Conservation (phyloP, 2,329 filamentous ascomycete genomes). For the Pyricularia grisea region DNA sequence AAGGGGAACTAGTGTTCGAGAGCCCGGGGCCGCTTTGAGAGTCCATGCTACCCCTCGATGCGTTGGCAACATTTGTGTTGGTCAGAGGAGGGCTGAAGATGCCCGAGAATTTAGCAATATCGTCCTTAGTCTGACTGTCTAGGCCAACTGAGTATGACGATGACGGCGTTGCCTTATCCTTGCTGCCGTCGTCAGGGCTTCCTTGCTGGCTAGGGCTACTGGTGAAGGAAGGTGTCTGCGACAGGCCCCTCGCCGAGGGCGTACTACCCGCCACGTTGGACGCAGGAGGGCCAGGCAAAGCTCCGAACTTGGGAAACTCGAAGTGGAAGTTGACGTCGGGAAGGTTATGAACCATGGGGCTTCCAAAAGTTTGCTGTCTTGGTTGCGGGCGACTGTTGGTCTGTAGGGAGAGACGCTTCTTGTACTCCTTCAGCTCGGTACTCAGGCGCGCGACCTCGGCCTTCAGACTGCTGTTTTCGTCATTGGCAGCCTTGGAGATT, state of each 20-base stretch:
- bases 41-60: slow-evolving; percentile 41
- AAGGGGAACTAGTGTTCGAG: slow-evolving; percentile 53
- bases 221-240: slow-evolving; percentile 7
- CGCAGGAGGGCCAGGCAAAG: slow-evolving; percentile 43
- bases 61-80: slow-evolving; percentile 30
- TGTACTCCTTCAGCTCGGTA: slow-evolving; percentile 78
- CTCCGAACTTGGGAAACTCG: slow-evolving; percentile 90
- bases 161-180: slow-evolving; percentile 21
- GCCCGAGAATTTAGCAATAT: slow-evolving; percentile 44
- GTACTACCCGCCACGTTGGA: slow-evolving; percentile 9
- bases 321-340: slow-evolving; percentile 83
- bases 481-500: slow-evolving; percentile 69
- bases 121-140: slow-evolving; percentile 31
- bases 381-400: slow-evolving; percentile 18
- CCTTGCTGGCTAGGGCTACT: slow-evolving; percentile 20
- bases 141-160: slow-evolving; percentile 21
- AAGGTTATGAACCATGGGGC: slow-evolving; percentile 45
- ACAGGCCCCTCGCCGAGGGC: slow-evolving; percentile 5
- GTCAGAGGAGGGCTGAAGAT: slow-evolving; percentile 49
- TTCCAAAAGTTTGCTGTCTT: slow-evolving; percentile 38
- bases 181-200: slow-evolving; percentile 24
- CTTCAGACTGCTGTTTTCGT: slow-evolving; percentile 76
- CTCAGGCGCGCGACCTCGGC: slow-evolving; percentile 85
- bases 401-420: slow-evolving; percentile 67
- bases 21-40: slow-evolving; percentile 37